A percentile compares a stretch with the other conserved stretches of the same genome.
Evolutionary conservation across 2,329 filamentous ascomycete species (phyloP).

Genomic region (Claviceps citrina): DNA sequence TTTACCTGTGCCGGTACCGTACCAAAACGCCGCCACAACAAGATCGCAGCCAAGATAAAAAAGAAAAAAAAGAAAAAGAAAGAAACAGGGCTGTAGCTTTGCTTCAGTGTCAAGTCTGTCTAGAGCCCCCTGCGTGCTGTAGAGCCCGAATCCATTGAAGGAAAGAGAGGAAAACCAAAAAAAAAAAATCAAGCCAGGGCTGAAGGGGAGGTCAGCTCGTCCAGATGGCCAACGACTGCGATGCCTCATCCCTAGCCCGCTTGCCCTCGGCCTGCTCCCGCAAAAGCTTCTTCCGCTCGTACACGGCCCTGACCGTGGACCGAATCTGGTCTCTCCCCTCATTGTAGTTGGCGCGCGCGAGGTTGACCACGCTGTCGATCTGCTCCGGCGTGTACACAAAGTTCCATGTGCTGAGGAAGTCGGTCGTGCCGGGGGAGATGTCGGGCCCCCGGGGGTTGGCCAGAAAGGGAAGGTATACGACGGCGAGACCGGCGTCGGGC

Average conservation of each 20-base stretch:
- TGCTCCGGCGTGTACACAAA: slow-evolving; percentile 89
- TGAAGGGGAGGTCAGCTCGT: slow-evolving; percentile 1
- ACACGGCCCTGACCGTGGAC: slow-evolving; percentile 70
- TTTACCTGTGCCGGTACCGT: no score
- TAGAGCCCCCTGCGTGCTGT: no score
- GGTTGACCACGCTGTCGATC: slow-evolving; percentile 66
- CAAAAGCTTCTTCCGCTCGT: slow-evolving; percentile 70
- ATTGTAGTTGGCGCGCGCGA: slow-evolving; percentile 75
- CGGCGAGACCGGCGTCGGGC: slow-evolving; percentile 68
- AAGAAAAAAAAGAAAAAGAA: neutral
- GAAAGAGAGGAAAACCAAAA: neutral
- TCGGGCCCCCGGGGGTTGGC: slow-evolving; percentile 64
- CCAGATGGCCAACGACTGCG: slow-evolving; percentile 3
- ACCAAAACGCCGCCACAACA: no score
- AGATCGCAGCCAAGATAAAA: no score
- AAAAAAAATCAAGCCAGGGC: neutral
- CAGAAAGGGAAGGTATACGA: slow-evolving; percentile 82
- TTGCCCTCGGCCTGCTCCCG: slow-evolving; percentile 38
- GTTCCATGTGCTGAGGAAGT: slow-evolving; percentile 95
- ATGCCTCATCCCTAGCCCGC: slow-evolving; percentile 18
- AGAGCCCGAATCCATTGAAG: no score
- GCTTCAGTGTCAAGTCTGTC: no score
- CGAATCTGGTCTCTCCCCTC: slow-evolving; percentile 69
- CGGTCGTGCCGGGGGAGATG: slow-evolving; percentile 68
- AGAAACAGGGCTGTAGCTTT: neutral